Evolutionary conservation across 139 green algal genomes (phyloP), one percentile per base, ranked within the genome.

Genomic region (Tetraselmis chui): DNA sequence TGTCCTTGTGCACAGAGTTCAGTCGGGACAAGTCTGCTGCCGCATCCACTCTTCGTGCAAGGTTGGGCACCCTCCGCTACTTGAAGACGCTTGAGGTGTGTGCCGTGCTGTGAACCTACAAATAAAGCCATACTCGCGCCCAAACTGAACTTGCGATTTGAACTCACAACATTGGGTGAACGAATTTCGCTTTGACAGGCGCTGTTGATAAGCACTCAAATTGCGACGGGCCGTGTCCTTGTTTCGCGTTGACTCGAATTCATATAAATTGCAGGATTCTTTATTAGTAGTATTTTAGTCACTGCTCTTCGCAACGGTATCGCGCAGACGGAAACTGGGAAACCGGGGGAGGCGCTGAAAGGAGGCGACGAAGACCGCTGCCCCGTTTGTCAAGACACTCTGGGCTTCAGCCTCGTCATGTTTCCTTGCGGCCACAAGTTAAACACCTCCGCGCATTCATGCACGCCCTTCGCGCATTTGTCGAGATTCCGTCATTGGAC

Each of bases 371-470:
- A 18, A 24, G 32, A 31, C 24, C 31, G 25, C 24, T 82, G 78
- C 78, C 78, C 32, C 25, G 78, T 82, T 11, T 82, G 78, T 31
- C 78, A 75, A 27, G 78, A 82, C 28, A 31, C 11, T 28, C 32
- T 82, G 18, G 32, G n/a, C 23, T 59, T 28, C 31, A 27, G 45
- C 23, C 32, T 31, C 31, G 78, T 59, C 23, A 31, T 82, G 24
- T 29, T 82, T 1, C 58, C 78, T 29, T 82, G 78, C 78, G 78
- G 78, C 78, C 78, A 82, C 78, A 29, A 29, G 74, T 28, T 2
- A 2, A 2, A 22, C 24, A 2, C 26, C 74, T 2, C 74, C 74
- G 5, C 25, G 22, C 22, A 85, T 83, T 32, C 32, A 59, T 59
- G 30, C 23, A 25, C 2, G 23, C 28, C 2, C 27, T 18, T 2